phyloP scores from a whole-genome alignment of 2,329 filamentous ascomycete species.

The Phialocephala subalpina region DNA sequence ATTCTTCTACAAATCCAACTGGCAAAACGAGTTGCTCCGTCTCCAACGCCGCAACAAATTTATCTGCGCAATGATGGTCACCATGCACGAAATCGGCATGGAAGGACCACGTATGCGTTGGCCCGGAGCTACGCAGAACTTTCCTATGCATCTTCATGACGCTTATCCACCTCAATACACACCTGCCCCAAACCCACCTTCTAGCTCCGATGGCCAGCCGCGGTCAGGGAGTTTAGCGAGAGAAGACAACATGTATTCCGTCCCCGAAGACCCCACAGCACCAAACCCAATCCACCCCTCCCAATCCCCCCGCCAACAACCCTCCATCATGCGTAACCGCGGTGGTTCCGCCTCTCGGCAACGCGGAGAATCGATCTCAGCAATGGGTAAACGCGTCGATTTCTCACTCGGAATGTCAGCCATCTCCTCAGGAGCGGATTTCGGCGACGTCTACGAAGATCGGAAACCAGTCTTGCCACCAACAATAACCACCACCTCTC shows the following conservation, averaged over 20 bases:
- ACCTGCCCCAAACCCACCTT: background rate
- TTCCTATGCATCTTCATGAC: conserved; percentile 41
- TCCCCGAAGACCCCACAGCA: conserved; percentile 22
- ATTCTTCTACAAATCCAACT: conserved; percentile 98
- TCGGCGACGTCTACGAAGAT: conserved; percentile 72
- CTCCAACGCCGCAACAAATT: conserved; percentile 93
- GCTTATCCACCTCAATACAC: conserved; percentile 36
- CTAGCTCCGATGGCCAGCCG: conserved; percentile 30
- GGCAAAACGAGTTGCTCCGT: conserved; percentile 92
- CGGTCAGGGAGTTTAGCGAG: conserved; percentile 41
- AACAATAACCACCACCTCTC: conserved; percentile 49
- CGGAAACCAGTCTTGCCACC: conserved; percentile 46
- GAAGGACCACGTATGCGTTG: conserved; percentile 45
- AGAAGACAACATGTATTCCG: conserved; percentile 48
- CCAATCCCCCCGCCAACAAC: conserved; percentile 38
- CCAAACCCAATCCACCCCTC: conserved; percentile 31
- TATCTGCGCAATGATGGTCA: conserved; percentile 87
- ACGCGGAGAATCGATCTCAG: conserved; percentile 63
- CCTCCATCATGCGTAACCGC: conserved; percentile 63
- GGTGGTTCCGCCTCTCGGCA: conserved; percentile 52
- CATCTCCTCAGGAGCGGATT: conserved; percentile 63
- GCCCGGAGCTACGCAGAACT: conserved; percentile 41
- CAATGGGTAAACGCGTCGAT: conserved; percentile 70
- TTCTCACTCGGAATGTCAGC: conserved; percentile 74
- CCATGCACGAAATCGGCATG: conserved; percentile 61